A percentile compares a stretch with the other conserved stretches of the same genome.
These are phyloP conservation scores for Suillus americanus DNA, from an alignment of 768 basidiomycete genomes.

Conservation along the genomic window DNA sequence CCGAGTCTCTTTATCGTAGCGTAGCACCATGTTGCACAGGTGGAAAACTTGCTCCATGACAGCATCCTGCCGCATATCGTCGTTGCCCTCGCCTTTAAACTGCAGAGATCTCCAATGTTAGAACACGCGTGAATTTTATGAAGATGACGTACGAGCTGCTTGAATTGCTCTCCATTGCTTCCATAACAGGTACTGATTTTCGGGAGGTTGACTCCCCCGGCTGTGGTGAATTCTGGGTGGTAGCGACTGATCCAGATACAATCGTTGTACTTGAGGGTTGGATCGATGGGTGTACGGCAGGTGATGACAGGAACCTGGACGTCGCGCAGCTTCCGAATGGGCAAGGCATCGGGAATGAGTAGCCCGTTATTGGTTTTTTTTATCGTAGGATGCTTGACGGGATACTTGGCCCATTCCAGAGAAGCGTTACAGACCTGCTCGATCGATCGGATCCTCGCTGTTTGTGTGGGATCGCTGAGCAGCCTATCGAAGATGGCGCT, in stretches of 20 bases:
- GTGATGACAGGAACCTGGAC: slow-evolving; percentile 87
- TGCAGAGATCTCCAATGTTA: slow-evolving; percentile 27
- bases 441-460: slow-evolving; percentile 47
- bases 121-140: not conserved
- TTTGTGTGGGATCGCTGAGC: slow-evolving; percentile 37
- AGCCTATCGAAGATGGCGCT: slow-evolving; percentile 58
- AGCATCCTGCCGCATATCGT: slow-evolving; percentile 95
- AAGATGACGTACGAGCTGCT: slow-evolving; percentile 66
- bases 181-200: slow-evolving; percentile 78
- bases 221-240: slow-evolving; percentile 52
- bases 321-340: slow-evolving; percentile 49
- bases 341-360: slow-evolving; percentile 44
- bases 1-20: slow-evolving; percentile 71
- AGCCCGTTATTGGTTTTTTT: slow-evolving; percentile 27
- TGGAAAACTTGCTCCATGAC: slow-evolving; percentile 99
- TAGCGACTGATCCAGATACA: slow-evolving; percentile 73
- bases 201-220: slow-evolving; percentile 81
- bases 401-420: slow-evolving; percentile 70
- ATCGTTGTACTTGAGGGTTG: slow-evolving; percentile 61
- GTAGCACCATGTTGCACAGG: slow-evolving; percentile 78
- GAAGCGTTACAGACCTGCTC: slow-evolving; percentile 64
- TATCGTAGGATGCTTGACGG: slow-evolving; percentile 38
- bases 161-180: slow-evolving; percentile 61
- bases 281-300: slow-evolving; percentile 64
- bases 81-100: slow-evolving; percentile 91